Percentiles rank a stretch among this genome's conserved stretches.
Conservation (phyloP, 495 filamentous ascomycete species). For the Articulospora tetracladia region DNA sequence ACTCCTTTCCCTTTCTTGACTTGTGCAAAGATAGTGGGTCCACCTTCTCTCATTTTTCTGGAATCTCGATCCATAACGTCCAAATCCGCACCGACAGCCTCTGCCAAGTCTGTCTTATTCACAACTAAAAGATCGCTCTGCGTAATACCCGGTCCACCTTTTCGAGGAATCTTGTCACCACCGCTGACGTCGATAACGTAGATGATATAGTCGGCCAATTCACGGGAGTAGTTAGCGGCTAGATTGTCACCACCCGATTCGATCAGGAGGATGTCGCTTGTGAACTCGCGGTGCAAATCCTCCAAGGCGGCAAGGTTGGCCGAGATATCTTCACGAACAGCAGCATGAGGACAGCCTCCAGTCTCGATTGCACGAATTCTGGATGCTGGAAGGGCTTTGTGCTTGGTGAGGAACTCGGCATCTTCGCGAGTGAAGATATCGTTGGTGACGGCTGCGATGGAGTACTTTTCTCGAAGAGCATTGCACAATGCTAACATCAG, state of each 20-base stretch:
- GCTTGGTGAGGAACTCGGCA: constrained; percentile 88
- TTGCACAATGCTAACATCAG: constrained; percentile 89
- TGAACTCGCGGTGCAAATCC: constrained; percentile 72
- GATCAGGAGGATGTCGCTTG: constrained; percentile 74
- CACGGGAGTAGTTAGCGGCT: constrained; percentile 90
- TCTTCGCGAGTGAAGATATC: constrained; percentile 99
- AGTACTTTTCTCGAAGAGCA: constrained; percentile 70
- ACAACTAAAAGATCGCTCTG: constrained; percentile 89
- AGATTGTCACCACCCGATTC: constrained; percentile 95
- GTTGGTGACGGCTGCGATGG: constrained; percentile 94
- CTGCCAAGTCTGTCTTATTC: constrained; percentile 94
- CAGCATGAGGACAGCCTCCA: constrained; percentile 94
- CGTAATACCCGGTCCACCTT: constrained; percentile 95
- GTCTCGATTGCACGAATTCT: constrained; percentile 97
- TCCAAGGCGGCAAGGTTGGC: constrained; percentile 91
- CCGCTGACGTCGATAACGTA: constrained; percentile 97
- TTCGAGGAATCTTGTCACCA: constrained; percentile 95
- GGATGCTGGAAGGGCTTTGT: constrained; percentile 73
- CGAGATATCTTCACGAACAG: constrained; percentile 94
- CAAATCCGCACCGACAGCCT: constrained; percentile 87
- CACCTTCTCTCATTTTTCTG: constrained; percentile 90
- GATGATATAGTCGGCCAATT: constrained; percentile 94
- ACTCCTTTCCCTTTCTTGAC: constrained; percentile 89
- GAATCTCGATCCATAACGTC: constrained; percentile 94
- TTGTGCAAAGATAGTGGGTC: constrained; percentile 94